These are phyloP conservation scores for Schwanniomyces etchellsii DNA, from an alignment of 1,139 yeast genomes.

Conservation along the genomic window DNA sequence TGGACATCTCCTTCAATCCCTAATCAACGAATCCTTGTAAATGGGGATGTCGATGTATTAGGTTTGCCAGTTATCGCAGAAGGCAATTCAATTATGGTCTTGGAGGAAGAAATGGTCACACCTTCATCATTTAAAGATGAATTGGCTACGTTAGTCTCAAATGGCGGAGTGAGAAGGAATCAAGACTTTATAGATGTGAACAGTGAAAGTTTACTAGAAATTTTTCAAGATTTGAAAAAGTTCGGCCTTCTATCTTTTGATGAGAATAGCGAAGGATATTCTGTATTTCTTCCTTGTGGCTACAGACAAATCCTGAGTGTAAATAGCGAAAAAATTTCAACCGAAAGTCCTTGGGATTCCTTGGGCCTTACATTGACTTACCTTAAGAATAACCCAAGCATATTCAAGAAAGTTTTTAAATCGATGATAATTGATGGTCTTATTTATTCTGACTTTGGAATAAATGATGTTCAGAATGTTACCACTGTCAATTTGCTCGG, in stretches of 20 bases:
- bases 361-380: conserved; percentile 60
- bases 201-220: conserved; percentile 29
- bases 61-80: conserved; percentile 40
- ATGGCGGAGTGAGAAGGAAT: conserved; percentile 26
- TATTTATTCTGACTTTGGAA: conserved; percentile 59
- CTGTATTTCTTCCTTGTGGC: conserved; percentile 76
- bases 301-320: neutral
- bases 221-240: conserved; percentile 27
- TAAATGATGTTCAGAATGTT: conserved; percentile 16
- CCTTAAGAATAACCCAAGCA: conserved; percentile 46
- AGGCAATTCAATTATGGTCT: conserved; percentile 55
- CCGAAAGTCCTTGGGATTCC: conserved; percentile 65
- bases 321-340: conserved; percentile 4
- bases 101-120: conserved; percentile 47
- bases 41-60: conserved; percentile 40
- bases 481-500: conserved; percentile 34
- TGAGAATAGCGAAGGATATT: conserved; percentile 57
- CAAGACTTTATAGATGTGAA: conserved; percentile 28
- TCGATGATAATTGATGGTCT: conserved; percentile 59
- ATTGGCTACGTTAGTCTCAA: conserved; percentile 34
- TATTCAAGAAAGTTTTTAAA: conserved; percentile 47
- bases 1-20: conserved; percentile 11
- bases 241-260: conserved; percentile 34
- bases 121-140: conserved; percentile 33
- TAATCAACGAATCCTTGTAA: conserved; percentile 14